phyloP scores from a whole-genome alignment of 1,139 yeast species.

The Kurtzmaniella quercitrusa region DNA sequence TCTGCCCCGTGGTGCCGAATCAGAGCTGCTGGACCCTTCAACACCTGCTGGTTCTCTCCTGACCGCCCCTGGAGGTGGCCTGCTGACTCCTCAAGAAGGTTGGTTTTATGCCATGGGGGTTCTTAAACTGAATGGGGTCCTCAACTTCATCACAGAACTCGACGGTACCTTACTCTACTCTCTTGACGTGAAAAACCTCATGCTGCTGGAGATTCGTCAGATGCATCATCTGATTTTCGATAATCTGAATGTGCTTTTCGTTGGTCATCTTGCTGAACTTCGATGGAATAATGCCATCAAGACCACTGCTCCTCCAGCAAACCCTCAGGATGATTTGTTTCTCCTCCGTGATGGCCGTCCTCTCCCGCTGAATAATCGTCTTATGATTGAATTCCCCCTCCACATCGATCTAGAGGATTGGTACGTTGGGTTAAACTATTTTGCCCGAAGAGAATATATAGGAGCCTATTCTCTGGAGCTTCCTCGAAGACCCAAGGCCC shows the following conservation, averaged over 20 bases:
- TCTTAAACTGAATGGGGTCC: constrained; percentile 59
- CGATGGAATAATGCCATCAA: constrained; percentile 42
- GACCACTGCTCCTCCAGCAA: constrained; percentile 20
- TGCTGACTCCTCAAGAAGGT: constrained; percentile 36
- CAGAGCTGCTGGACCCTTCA: constrained; percentile 3
- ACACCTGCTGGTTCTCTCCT: constrained; percentile 7
- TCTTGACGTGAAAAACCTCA: constrained; percentile 51
- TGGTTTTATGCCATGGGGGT: constrained; percentile 82
- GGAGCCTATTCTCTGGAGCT: constrained; percentile 22
- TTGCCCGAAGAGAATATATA: constrained; percentile 59
- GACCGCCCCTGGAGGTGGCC: constrained; percentile 3
- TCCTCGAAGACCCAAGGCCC: constrained; percentile 7
- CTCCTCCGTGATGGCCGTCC: constrained; percentile 32
- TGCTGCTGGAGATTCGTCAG: constrained; percentile 64
- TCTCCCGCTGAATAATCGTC: constrained; percentile 33
- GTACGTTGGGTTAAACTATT: constrained; percentile 69
- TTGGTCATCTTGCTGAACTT: constrained; percentile 54
- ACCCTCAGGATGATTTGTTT: constrained; percentile 18
- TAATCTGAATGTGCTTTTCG: constrained; percentile 51
- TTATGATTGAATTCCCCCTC: constrained; percentile 61
- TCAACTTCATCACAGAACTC: constrained; percentile 59
- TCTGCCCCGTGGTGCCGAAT: constrained; percentile 19
- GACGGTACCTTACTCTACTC: constrained; percentile 67
- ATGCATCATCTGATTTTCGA: constrained; percentile 67
- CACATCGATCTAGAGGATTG: constrained; percentile 79